A percentile compares a stretch with the other conserved stretches of the same genome.
Evolutionary conservation across 768 basidiomycete genomes (phyloP).

Genomic region (Calvatia gigantea): DNA sequence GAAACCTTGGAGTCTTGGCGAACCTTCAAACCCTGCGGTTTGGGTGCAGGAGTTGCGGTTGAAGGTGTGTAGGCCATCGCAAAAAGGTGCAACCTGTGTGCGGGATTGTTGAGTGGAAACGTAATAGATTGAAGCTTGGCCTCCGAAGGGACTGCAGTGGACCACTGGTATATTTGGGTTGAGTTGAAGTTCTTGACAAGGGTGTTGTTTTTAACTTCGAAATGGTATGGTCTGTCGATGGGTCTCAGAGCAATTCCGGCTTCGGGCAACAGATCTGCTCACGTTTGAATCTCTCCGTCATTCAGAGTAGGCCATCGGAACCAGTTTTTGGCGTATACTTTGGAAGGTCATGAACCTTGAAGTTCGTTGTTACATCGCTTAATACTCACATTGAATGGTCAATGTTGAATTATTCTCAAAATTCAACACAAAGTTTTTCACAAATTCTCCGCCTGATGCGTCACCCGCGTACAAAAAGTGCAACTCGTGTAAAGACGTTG

Average conservation of each 20-base stretch:
- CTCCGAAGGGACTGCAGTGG: constrained; percentile 39
- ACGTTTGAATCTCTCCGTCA: constrained; percentile 42
- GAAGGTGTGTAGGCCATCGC: constrained; percentile 40
- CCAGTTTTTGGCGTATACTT: constrained; percentile 45
- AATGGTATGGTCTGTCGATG: constrained; percentile 39
- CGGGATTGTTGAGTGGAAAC: constrained; percentile 30
- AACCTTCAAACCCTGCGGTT: background rate
- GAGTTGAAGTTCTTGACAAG: constrained; percentile 35
- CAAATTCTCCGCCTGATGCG: constrained; percentile 29
- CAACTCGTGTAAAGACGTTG: constrained; percentile 41
- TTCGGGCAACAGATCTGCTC: constrained; percentile 7
- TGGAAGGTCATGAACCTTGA: background rate
- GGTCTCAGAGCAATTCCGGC: background rate
- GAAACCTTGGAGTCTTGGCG: background rate
- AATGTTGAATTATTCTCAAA: constrained; percentile 34
- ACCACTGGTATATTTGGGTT: constrained; percentile 42
- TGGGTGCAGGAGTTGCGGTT: background rate
- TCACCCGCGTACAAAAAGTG: constrained; percentile 48
- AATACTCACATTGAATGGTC: constrained; percentile 28
- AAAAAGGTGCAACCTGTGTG: constrained; percentile 41
- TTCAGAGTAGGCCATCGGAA: constrained; percentile 38
- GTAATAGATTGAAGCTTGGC: constrained; percentile 37
- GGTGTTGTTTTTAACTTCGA: constrained; percentile 27
- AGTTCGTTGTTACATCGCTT: background rate
- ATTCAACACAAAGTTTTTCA: constrained; percentile 31